A percentile compares a stretch with the other conserved stretches of the same genome.
phyloP scores from a whole-genome alignment of 2,329 filamentous ascomycete genomes.

The Penicillium crustosum region DNA sequence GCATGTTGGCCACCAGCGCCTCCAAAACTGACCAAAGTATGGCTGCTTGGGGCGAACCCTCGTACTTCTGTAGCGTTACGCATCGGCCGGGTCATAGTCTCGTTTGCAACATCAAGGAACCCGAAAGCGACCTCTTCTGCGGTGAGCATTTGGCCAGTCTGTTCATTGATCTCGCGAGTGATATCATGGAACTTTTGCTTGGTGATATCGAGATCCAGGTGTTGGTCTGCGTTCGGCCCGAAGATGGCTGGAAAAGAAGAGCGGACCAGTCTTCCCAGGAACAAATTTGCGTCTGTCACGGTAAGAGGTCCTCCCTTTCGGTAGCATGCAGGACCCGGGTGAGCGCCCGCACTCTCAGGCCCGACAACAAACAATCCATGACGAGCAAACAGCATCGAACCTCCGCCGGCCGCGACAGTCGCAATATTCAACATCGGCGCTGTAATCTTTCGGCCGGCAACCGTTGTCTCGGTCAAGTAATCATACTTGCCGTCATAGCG shows the following conservation, averaged over 20 bases:
- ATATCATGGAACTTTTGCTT: neutral
- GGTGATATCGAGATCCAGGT: neutral
- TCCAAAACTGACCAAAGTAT: neutral
- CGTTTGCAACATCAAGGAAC: neutral
- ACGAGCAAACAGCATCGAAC: neutral
- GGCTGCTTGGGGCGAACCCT: neutral
- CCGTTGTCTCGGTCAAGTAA: neutral
- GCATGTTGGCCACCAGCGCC: neutral
- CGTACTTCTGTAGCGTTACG: neutral
- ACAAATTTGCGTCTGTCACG: neutral
- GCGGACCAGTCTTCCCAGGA: neutral
- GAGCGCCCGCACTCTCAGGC: neutral
- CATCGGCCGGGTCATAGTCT: neutral
- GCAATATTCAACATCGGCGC: neutral
- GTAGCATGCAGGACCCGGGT: neutral
- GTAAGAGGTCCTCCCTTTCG: neutral
- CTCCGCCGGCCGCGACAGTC: neutral
- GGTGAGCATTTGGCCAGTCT: neutral
- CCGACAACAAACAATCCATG: neutral
- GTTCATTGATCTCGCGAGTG: neutral
- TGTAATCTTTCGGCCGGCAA: neutral
- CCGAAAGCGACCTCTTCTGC: neutral
- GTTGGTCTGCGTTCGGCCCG: neutral
- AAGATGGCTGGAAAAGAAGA: neutral
- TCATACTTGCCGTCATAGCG: neutral